A percentile compares a stretch with the other conserved stretches of the same genome.
phyloP scores from a whole-genome alignment of 495 filamentous ascomycete species.

The Aspergillus cavernicola region DNA sequence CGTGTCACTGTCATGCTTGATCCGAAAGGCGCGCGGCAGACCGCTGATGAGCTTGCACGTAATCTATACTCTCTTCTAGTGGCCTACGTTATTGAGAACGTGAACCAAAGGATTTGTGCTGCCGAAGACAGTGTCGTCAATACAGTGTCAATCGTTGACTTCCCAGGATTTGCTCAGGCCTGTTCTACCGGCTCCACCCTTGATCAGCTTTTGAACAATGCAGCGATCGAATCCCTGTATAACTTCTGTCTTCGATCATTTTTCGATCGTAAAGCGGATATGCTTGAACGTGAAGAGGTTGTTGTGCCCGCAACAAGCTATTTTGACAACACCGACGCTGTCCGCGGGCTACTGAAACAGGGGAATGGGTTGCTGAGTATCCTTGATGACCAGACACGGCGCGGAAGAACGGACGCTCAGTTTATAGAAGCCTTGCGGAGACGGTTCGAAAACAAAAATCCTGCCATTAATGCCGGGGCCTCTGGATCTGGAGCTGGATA shows the following conservation, averaged over 20 bases:
- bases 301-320: conserved; percentile 86
- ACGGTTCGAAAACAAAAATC: conserved; percentile 90
- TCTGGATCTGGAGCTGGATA: conserved; percentile 67
- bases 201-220: conserved; percentile 93
- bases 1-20: conserved; percentile 97
- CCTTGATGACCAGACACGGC: conserved; percentile 88
- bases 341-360: conserved; percentile 82
- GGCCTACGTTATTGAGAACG: conserved; percentile 84
- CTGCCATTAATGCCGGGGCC: conserved; percentile 73
- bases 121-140: conserved; percentile 84
- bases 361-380: conserved; percentile 92
- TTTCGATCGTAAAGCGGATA: conserved; percentile 87
- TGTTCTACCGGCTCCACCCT: conserved; percentile 77
- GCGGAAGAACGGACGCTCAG: conserved; percentile 82
- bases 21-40: conserved; percentile 79
- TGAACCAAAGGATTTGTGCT: conserved; percentile 88
- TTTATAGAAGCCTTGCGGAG: conserved; percentile 85
- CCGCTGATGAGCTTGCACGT: conserved; percentile 89
- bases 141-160: conserved; percentile 92
- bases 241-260: conserved; percentile 92
- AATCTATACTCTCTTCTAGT: conserved; percentile 95
- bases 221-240: conserved; percentile 85
- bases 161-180: conserved; percentile 87
- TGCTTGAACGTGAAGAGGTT: conserved; percentile 90
- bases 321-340: conserved; percentile 94